Conservation (phyloP, 2,329 filamentous ascomycete genomes). For the Myriosclerotinia curreyana region DNA sequence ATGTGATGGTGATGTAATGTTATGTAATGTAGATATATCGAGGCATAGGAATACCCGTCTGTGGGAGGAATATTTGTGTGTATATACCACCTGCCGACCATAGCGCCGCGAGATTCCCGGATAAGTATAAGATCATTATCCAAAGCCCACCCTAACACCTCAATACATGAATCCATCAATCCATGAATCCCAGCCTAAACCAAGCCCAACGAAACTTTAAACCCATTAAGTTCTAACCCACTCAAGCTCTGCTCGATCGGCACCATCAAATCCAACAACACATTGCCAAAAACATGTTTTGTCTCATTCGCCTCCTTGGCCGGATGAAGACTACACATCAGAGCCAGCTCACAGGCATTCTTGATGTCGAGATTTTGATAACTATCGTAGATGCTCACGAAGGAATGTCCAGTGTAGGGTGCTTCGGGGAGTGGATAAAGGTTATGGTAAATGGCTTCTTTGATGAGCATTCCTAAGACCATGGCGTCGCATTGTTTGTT, state of each 20-base stretch:
- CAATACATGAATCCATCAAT: no score
- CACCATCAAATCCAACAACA: conserved; percentile 5
- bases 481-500: conserved; percentile 18
- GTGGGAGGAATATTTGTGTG: no score
- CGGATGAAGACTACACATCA: neutral
- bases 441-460: conserved; percentile 5
- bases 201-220: neutral
- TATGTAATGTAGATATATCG: no score
- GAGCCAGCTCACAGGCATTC: neutral
- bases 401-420: conserved; percentile 5
- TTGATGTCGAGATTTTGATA: conserved; percentile 6
- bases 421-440: conserved; percentile 15
- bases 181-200: no score
- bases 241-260: neutral
- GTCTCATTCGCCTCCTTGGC: neutral
- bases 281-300: neutral
- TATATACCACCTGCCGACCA: no score
- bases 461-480: conserved; percentile 5
- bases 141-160: neutral
- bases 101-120: no score
- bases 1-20: no score
- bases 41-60: no score
- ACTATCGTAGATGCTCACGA: conserved; percentile 6
- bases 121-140: no score
- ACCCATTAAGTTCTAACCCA: neutral